These are phyloP conservation scores for Talaromyces sp. DNA, from an alignment of 2,329 filamentous ascomycete genomes.

Conservation along the genomic window DNA sequence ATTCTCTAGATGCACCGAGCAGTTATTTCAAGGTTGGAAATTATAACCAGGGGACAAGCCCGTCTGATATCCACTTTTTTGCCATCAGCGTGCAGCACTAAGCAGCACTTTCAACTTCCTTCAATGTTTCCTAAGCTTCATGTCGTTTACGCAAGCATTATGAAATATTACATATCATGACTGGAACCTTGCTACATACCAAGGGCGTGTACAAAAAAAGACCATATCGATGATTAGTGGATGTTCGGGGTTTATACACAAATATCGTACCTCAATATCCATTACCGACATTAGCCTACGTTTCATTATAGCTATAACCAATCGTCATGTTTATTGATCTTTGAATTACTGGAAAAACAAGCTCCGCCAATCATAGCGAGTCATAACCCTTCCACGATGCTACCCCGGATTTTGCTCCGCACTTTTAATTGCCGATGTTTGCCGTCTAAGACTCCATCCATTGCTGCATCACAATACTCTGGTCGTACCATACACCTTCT, in stretches of 20 bases:
- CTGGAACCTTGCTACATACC: no score
- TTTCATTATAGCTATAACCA: no score
- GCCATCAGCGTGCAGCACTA: background rate
- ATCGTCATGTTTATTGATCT: no score
- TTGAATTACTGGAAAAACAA: background rate
- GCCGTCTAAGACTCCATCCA: background rate
- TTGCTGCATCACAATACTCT: background rate
- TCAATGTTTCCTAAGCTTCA: no score
- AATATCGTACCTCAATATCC: no score
- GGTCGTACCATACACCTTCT: background rate
- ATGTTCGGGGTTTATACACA: no score
- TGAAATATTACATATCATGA: no score
- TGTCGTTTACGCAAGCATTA: no score
- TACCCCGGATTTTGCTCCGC: background rate
- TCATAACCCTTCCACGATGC: background rate
- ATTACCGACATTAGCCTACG: no score
- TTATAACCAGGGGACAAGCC: constrained; percentile 30
- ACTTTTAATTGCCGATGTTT: background rate
- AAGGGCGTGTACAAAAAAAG: no score
- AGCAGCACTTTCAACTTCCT: background rate
- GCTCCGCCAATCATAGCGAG: background rate
- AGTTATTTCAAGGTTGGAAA: constrained; percentile 39
- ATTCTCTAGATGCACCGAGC: constrained; percentile 26
- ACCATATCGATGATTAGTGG: no score
- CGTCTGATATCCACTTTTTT: constrained; percentile 19